phyloP scores from a whole-genome alignment of 352 stramenopile genomes.

The Globisporangium uncinulatum region DNA sequence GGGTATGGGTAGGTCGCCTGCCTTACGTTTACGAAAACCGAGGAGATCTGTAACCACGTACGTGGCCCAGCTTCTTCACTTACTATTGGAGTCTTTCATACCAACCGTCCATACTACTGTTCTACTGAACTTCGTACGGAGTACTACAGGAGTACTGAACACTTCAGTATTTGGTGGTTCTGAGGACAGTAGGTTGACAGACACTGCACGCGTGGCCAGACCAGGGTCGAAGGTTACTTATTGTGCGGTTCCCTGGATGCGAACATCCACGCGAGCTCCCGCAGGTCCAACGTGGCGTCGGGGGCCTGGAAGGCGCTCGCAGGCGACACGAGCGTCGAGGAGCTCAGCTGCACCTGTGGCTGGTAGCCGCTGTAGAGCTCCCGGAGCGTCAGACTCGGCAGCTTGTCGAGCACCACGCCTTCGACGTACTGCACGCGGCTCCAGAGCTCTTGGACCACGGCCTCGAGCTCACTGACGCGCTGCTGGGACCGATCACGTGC shows the following conservation, averaged over 20 bases:
- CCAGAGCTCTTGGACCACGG: constrained; percentile 47
- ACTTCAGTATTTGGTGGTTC: too few species aligned
- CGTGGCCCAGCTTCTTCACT: too few species aligned
- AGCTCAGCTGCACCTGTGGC: constrained; percentile 25
- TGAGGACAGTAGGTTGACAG: too few species aligned
- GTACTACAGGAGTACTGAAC: too few species aligned
- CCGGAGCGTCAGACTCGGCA: constrained; percentile 24
- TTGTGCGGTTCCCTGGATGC: constrained; percentile 1
- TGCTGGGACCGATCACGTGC: constrained; percentile 50
- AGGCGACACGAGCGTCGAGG: constrained; percentile 7
- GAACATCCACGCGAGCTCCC: constrained; percentile 15
- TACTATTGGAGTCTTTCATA: too few species aligned
- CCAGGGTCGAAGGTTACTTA: too few species aligned
- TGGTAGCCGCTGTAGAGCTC: constrained; percentile 41
- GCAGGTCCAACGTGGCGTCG: constrained; percentile 13
- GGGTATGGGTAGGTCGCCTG: too few species aligned
- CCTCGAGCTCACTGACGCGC: constrained; percentile 41
- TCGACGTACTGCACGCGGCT: constrained; percentile 56
- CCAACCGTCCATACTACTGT: too few species aligned
- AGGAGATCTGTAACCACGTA: too few species aligned
- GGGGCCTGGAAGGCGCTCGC: constrained; percentile 10
- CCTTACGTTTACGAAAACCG: too few species aligned
- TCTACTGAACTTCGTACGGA: too few species aligned
- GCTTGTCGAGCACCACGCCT: constrained; percentile 29
- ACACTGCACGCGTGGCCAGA: too few species aligned